Conservation (phyloP, 176 grass and related monocot genomes). For the Rhipidocladum racemiflorum region DNA sequence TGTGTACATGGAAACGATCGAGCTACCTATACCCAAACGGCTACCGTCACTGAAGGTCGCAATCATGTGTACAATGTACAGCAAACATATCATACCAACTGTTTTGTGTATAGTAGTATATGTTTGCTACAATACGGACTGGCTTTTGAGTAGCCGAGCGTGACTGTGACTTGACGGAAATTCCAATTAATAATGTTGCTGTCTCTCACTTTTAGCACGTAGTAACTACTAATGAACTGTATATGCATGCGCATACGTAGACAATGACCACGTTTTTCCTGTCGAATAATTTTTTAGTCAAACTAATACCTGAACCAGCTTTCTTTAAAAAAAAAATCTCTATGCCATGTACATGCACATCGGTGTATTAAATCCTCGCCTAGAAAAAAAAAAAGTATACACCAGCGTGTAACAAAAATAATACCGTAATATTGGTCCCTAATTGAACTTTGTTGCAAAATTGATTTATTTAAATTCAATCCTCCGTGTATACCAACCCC, state of each 20-base stretch:
- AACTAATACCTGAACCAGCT: neutral
- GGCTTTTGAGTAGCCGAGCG: neutral
- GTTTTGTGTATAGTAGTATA: neutral
- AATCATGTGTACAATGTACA: neutral
- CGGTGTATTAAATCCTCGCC: neutral
- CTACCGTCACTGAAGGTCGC: neutral
- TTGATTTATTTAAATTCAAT: too few species aligned
- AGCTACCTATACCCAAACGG: neutral
- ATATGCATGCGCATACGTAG: neutral
- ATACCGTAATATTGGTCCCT: too few species aligned
- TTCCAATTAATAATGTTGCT: neutral
- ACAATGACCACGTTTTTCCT: neutral
- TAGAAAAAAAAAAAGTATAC: too few species aligned
- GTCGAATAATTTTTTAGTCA: neutral
- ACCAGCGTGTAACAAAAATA: too few species aligned
- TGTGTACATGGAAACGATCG: neutral
- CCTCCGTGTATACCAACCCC: too few species aligned
- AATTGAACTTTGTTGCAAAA: too few species aligned
- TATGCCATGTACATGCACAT: neutral
- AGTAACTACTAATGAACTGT: neutral
- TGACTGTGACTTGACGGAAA: neutral
- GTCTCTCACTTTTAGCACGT: neutral
- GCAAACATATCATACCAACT: neutral
- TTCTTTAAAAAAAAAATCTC: neutral
- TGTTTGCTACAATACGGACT: slow-evolving; percentile 18